phyloP scores from a whole-genome alignment of 129 eudicot species.

The Pittosporum tobira region DNA sequence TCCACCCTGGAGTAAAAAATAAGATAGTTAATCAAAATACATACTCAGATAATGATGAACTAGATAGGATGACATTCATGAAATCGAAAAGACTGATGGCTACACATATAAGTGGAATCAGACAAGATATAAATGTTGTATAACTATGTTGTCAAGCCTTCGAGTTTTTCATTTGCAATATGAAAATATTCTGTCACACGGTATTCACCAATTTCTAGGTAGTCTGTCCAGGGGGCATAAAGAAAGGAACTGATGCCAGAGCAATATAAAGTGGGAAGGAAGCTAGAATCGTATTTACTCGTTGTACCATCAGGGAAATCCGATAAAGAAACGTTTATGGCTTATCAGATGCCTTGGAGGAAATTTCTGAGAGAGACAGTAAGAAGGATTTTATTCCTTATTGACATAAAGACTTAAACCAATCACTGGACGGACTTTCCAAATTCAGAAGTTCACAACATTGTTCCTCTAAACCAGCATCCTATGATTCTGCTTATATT shows the following conservation, averaged over 20 bases:
- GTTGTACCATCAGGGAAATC: not conserved
- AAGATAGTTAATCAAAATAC: constrained; percentile 4
- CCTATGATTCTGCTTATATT: not conserved
- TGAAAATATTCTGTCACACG: not conserved
- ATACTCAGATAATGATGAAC: not conserved
- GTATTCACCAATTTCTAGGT: not conserved
- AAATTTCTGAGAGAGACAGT: not conserved
- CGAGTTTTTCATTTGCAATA: not conserved
- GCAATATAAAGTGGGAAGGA: not conserved
- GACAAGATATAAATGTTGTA: not conserved
- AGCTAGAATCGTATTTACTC: not conserved
- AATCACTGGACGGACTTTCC: not conserved
- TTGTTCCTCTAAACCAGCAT: not conserved
- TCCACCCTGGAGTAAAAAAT: constrained; percentile 59
- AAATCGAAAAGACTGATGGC: not conserved
- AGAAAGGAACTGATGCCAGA: not conserved
- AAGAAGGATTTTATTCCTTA: not conserved
- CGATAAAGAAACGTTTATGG: not conserved
- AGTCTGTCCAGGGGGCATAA: not conserved
- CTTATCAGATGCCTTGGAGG: too few species aligned
- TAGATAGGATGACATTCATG: not conserved
- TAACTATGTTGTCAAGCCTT: not conserved
- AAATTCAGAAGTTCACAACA: not conserved
- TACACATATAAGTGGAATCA: not conserved
- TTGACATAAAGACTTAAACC: not conserved